Evolutionary conservation across 352 stramenopile genomes (phyloP), one percentile per base, ranked within the genome.

Genomic region (Blastocystis sp.): DNA sequence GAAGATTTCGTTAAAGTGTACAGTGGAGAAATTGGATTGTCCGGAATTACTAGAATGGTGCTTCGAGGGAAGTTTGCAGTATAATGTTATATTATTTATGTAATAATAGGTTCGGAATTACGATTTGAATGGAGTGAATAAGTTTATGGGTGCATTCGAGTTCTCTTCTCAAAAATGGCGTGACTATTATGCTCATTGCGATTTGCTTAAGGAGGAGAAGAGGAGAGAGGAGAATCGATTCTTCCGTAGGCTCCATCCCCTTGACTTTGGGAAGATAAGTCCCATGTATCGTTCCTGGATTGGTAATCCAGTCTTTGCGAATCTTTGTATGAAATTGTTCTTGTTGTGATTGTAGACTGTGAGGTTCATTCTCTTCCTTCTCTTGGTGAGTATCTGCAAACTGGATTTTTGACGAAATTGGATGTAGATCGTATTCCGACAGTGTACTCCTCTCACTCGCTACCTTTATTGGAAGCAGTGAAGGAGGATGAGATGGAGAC

Each of bases 141-240:
- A 17, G 5, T 84, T 84, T 42, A 68, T 84, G 73, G 59, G 59
- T 17, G 42, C 73, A 13, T 84, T 84, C 53, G 73, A 84, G 48
- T 84, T 84, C 33, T 66, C 24, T 48, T 68, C 73, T 27, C 48
- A 84, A 40, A 84, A 68, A 44, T 84, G 73, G 73, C 30, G 44
- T 24, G 30, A 35, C 37, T 84, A 66, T 42, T 84, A 84, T 68
- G 53, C 44, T 11, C 53, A 68, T 13, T 56, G 42, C 4, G 51
- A 84, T 37, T 35, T 30, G 53, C 1, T 68, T 5, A 64, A 84
- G 30, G 48, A 69, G 27, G 37, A 64, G 19, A 51, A 64, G 22
- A 17, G 13, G 27, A 42, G 44, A 17, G 66, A 62, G 27, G 56
- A 62, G 56, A 62, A 62, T 13, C 56, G 56, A 33, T 62, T 62